These are phyloP conservation scores for Mycosarcoma maydis DNA, from an alignment of 1,284 basidiomycete species.

Conservation along the genomic window DNA sequence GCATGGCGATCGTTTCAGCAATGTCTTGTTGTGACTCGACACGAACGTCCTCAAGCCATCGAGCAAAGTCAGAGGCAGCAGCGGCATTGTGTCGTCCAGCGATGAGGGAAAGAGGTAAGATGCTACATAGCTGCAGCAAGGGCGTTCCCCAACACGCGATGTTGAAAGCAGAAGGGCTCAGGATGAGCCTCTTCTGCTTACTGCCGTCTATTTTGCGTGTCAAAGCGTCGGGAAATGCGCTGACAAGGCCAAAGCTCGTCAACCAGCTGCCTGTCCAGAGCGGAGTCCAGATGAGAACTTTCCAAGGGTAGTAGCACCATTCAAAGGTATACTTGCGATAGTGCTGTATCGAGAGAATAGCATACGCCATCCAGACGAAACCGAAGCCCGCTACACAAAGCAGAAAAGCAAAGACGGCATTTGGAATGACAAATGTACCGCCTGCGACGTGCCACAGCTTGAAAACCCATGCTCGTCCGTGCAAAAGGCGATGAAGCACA, in stretches of 20 bases:
- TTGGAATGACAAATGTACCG: slow-evolving; percentile 35
- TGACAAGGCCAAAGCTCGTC: slow-evolving; percentile 20
- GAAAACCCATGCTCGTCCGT: slow-evolving; percentile 28
- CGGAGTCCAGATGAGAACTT: slow-evolving; percentile 13
- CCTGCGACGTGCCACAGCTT: slow-evolving; percentile 27
- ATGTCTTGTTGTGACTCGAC: not conserved
- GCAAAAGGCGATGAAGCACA: slow-evolving; percentile 16
- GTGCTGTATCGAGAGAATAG: slow-evolving; percentile 9
- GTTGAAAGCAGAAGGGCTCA: slow-evolving; percentile 29
- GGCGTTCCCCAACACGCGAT: slow-evolving; percentile 18
- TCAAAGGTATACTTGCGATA: slow-evolving; percentile 9
- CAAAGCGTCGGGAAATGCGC: slow-evolving; percentile 37
- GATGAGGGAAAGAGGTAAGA: slow-evolving; percentile 10
- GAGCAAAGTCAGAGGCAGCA: not conserved
- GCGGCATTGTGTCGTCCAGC: slow-evolving; percentile 1
- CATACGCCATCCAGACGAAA: slow-evolving; percentile 12
- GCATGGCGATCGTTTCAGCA: not conserved
- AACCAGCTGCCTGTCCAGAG: slow-evolving; percentile 32
- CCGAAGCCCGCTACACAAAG: slow-evolving; percentile 10
- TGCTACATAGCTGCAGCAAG: slow-evolving; percentile 5
- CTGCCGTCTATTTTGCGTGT: slow-evolving; percentile 13
- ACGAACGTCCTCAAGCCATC: slow-evolving; percentile 1
- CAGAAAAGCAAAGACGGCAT: slow-evolving; percentile 26
- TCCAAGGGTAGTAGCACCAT: slow-evolving; percentile 11
- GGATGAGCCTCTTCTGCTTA: slow-evolving; percentile 17